A percentile compares a stretch with the other conserved stretches of the same genome.
Evolutionary conservation across 2,329 filamentous ascomycete species (phyloP).

Genomic region (Cladosporium sp.): DNA sequence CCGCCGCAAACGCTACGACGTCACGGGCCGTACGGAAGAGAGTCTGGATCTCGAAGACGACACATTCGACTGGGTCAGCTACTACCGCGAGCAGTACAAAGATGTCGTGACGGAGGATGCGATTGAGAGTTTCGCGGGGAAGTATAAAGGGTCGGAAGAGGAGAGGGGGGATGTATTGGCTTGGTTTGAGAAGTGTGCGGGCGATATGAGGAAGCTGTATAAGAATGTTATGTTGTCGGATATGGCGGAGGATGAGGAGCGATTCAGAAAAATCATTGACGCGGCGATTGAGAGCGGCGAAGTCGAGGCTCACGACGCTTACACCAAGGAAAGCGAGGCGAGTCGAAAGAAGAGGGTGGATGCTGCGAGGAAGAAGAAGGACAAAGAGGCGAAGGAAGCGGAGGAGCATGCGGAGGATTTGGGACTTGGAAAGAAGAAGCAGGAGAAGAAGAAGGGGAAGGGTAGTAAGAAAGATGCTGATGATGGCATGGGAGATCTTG

Average conservation of each 20-base stretch:
- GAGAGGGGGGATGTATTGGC: conserved; percentile 72
- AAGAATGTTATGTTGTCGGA: conserved; percentile 82
- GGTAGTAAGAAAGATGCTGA: conserved; percentile 45
- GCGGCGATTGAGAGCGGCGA: conserved; percentile 67
- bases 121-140: conserved; percentile 68
- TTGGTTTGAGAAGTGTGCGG: conserved; percentile 68
- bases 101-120: conserved; percentile 68
- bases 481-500: conserved; percentile 46
- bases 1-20: conserved; percentile 80
- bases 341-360: conserved; percentile 43
- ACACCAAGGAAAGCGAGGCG: conserved; percentile 62
- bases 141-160: conserved; percentile 83
- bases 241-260: conserved; percentile 74
- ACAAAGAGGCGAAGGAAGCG: conserved; percentile 62
- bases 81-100: conserved; percentile 78
- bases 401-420: conserved; percentile 68
- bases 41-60: conserved; percentile 61
- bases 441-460: conserved; percentile 26
- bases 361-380: conserved; percentile 59
- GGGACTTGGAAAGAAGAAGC: conserved; percentile 62
- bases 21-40: conserved; percentile 83
- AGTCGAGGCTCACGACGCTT: conserved; percentile 62
- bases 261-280: conserved; percentile 77
- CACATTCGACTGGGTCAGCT: conserved; percentile 79
- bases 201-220: conserved; percentile 73